Evolutionary conservation across 306 rosid genomes (phyloP).

Genomic region (Fagus sylvatica): DNA sequence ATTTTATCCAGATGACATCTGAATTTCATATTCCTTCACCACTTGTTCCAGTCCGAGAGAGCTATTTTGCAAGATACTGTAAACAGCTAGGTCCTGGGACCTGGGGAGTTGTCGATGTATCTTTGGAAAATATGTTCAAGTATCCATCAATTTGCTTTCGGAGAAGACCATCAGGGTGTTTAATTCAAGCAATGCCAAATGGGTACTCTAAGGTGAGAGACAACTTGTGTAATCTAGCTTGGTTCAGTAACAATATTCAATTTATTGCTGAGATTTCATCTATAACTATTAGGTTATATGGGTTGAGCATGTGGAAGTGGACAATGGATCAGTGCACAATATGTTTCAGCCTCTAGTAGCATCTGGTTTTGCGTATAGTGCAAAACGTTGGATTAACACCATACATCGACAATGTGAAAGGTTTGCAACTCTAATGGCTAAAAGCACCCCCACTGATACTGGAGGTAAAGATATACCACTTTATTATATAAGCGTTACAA

Average conservation of each 20-base stretch:
- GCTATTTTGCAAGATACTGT: conserved; percentile 56
- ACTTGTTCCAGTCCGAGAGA: conserved; percentile 38
- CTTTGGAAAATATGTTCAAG: conserved; percentile 48
- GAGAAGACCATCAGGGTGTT: conserved; percentile 65
- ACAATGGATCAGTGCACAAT: conserved; percentile 25
- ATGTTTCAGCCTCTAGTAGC: conserved; percentile 29
- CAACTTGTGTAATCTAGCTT: not conserved
- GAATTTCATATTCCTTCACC: conserved; percentile 52
- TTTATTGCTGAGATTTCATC: not conserved
- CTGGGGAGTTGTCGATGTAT: conserved; percentile 67
- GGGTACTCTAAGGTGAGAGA: conserved; percentile 46
- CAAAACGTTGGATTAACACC: conserved; percentile 54
- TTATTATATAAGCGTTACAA: not conserved
- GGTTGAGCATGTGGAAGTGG: conserved; percentile 64
- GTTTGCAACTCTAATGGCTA: conserved; percentile 9
- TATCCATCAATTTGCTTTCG: conserved; percentile 29
- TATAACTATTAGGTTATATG: conserved; percentile 40
- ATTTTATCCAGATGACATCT: conserved; percentile 37
- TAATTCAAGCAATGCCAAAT: conserved; percentile 37
- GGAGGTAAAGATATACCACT: conserved; percentile 24
- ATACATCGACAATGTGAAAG: conserved; percentile 34
- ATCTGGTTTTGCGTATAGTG: conserved; percentile 53
- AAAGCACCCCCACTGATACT: conserved; percentile 6
- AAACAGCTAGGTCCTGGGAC: conserved; percentile 25
- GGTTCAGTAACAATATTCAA: not conserved